Percentiles rank a stretch among this genome's conserved stretches.
Conservation (phyloP, 2,329 filamentous ascomycete species). For the Rutstroemia sp. region DNA sequence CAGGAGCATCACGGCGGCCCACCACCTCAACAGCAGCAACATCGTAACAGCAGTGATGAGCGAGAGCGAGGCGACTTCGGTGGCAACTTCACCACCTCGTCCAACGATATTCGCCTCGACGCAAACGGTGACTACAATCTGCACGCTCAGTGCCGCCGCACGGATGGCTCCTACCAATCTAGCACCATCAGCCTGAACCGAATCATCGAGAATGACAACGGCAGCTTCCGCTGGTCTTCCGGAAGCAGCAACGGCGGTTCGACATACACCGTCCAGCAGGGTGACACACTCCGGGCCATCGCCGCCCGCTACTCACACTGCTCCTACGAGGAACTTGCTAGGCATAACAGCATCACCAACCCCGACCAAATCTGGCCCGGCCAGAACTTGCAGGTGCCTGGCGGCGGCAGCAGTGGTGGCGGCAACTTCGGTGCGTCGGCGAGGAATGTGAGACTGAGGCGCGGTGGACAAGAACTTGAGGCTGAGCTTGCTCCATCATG, state of each 20-base stretch:
- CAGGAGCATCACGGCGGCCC: background rate
- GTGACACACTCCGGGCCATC: background rate
- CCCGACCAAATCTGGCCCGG: background rate
- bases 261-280: background rate
- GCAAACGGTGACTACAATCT: background rate
- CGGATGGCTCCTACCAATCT: background rate
- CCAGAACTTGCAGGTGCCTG: background rate
- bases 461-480: background rate
- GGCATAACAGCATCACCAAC: background rate
- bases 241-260: background rate
- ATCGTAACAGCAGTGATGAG: background rate
- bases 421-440: background rate
- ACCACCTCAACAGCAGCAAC: background rate
- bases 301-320: background rate
- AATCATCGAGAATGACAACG: background rate
- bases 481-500: background rate
- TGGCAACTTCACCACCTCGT: background rate
- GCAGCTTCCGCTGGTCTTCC: background rate
- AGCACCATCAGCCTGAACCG: background rate
- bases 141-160: background rate
- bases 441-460: background rate
- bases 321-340: background rate
- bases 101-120: background rate
- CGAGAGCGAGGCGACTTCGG: background rate
- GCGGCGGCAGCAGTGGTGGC: background rate